Conservation (phyloP, 1,139 yeast species). For the Dujonia santamariae region DNA sequence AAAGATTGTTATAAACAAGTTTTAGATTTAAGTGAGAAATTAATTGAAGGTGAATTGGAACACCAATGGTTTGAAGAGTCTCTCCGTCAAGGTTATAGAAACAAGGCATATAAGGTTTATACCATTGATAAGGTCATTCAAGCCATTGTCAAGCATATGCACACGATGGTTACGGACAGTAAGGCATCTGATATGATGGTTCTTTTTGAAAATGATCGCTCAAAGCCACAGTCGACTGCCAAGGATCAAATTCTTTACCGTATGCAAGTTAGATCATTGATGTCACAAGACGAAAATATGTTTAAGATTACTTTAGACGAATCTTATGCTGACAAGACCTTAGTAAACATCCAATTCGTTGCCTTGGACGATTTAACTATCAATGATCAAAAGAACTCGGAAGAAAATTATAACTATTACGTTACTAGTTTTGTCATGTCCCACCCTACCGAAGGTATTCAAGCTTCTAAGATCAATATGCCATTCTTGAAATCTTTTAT, state of each 20-base stretch:
- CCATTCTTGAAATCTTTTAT: constrained; percentile 69
- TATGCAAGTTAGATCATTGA: constrained; percentile 77
- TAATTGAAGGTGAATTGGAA: constrained; percentile 89
- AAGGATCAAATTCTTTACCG: constrained; percentile 89
- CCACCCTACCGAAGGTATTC: constrained; percentile 95
- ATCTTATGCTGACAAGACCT: constrained; percentile 33
- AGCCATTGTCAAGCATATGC: constrained; percentile 86
- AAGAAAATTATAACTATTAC: constrained; percentile 89
- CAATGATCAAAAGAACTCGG: constrained; percentile 69
- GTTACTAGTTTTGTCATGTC: constrained; percentile 90
- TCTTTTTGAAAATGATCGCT: constrained; percentile 79
- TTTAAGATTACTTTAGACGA: constrained; percentile 79
- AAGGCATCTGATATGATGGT: constrained; percentile 79
- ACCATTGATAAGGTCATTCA: constrained; percentile 93
- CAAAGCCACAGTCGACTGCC: constrained; percentile 60
- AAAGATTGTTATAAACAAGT: constrained; percentile 77
- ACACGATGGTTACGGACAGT: constrained; percentile 72
- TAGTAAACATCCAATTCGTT: constrained; percentile 76
- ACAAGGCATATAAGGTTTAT: constrained; percentile 87
- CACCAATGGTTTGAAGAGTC: constrained; percentile 96
- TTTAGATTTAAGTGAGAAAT: constrained; percentile 63
- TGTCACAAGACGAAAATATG: constrained; percentile 87
- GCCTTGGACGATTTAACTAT: constrained; percentile 86
- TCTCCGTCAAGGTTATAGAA: constrained; percentile 90
- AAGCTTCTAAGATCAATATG: constrained; percentile 69